phyloP scores from a whole-genome alignment of 345 rosid genomes.

The Boechera divaricarpa region DNA sequence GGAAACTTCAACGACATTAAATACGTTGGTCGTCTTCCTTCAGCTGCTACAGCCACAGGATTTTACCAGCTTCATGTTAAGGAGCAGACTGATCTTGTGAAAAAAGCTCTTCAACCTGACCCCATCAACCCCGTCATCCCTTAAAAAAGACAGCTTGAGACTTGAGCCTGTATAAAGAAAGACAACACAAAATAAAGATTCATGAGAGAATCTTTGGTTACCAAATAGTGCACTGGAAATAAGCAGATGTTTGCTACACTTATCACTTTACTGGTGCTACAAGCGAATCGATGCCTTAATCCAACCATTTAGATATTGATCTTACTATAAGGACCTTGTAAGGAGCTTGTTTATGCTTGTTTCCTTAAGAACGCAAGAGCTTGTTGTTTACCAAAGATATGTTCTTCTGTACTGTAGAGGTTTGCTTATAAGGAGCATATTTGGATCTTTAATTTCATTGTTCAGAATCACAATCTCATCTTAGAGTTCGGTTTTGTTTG shows the following conservation, averaged over 20 bases:
- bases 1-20: constrained; percentile 67
- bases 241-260: neutral
- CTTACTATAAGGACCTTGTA: no score
- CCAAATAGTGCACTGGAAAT: constrained; percentile 2
- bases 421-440: no score
- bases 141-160: constrained; percentile 1
- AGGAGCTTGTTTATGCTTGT: no score
- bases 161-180: constrained; percentile 3
- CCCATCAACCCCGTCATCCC: constrained; percentile 48
- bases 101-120: constrained; percentile 62
- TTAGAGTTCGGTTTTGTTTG: no score
- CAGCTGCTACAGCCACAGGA: constrained; percentile 81
- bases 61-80: constrained; percentile 61
- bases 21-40: constrained; percentile 74
- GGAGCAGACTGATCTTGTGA: constrained; percentile 68
- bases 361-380: no score
- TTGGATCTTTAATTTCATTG: no score
- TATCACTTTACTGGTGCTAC: constrained; percentile 5
- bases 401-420: no score
- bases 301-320: no score
- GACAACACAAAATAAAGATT: neutral
- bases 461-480: no score
- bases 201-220: constrained; percentile 20
- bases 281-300: no score
- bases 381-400: no score